Evolutionary conservation across 139 green algal species (phyloP), one percentile per base, ranked within the genome.

Genomic region (Auxenochlorella pyrenoidosa): DNA sequence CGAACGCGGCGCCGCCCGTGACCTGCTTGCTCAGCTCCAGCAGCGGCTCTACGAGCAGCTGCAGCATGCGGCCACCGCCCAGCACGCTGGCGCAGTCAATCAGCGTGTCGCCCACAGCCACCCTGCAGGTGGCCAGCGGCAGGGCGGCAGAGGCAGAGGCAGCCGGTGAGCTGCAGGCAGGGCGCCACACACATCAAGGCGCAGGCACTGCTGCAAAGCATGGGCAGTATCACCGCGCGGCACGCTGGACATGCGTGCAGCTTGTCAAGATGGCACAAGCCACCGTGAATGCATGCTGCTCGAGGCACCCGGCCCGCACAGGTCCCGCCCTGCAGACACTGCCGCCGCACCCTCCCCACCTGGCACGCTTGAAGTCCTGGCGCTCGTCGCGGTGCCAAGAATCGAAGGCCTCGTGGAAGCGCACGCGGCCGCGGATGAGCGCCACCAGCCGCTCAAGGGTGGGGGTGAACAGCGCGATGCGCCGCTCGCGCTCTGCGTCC

Each of bases 361-460:
- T 82, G 41, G 87, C 83, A 21, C 91, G 84, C 82, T 94, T 95
- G 88, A 97, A 97, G 44, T 97, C 95, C 28, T 79, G 82, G 44
- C 89, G 86, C 82, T 96, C 93, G 40, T 97, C 94, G 28, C 89
- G 89, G n/a, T 92, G 86, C 94, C 88, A 94, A 2, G 63, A 63
- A 40, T 92, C 88, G 36, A 90, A 94, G 58, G 87, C 79, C 15
- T 86, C 58, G 3, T 92, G 91, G 63, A 93, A 94, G 51, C 89
- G 88, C 54, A 96, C 90, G 30, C 91, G 82, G 2, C 89, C 91
- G 0, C 93, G 85, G 22, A 98, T 90, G 2, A 96, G 73, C 4
- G 58, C 68, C 30, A 97, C 94, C 65, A 98, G 93, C 1, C 89
- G 84, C 84, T 97, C 90, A 72, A 96, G 97, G 5, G 91, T 91